A percentile compares a stretch with the other conserved stretches of the same genome.
phyloP scores from a whole-genome alignment of 306 rosid genomes.

The Citrullus colocynthis region DNA sequence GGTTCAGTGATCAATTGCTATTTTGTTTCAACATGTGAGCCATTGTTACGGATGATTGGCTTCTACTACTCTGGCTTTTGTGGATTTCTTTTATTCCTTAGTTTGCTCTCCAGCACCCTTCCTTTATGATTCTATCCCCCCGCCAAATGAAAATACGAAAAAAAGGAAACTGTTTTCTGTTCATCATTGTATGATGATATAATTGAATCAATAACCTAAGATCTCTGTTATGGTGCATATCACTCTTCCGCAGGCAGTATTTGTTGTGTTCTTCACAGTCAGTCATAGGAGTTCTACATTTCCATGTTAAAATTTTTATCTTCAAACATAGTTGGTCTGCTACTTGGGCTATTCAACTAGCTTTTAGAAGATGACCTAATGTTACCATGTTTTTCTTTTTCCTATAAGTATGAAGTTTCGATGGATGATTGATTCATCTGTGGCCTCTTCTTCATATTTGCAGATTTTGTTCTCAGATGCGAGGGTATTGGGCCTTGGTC shows the following conservation, averaged over 20 bases:
- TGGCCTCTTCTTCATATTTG: slow-evolving; percentile 9
- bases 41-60: neutral
- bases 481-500: slow-evolving; percentile 81
- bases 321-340: neutral
- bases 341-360: neutral
- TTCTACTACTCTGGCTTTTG: neutral
- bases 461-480: slow-evolving; percentile 77
- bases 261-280: neutral
- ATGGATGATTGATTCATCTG: neutral
- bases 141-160: neutral
- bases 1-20: neutral
- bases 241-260: neutral
- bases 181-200: neutral
- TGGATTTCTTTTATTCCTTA: neutral
- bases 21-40: neutral
- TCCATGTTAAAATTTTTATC: neutral
- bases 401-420: neutral
- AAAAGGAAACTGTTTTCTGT: neutral
- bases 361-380: neutral
- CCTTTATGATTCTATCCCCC: neutral
- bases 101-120: neutral
- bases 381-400: neutral
- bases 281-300: neutral
- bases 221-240: neutral
- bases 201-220: neutral